These are phyloP conservation scores for Lyophyllum atratum DNA, from an alignment of 768 basidiomycete species.

Conservation along the genomic window DNA sequence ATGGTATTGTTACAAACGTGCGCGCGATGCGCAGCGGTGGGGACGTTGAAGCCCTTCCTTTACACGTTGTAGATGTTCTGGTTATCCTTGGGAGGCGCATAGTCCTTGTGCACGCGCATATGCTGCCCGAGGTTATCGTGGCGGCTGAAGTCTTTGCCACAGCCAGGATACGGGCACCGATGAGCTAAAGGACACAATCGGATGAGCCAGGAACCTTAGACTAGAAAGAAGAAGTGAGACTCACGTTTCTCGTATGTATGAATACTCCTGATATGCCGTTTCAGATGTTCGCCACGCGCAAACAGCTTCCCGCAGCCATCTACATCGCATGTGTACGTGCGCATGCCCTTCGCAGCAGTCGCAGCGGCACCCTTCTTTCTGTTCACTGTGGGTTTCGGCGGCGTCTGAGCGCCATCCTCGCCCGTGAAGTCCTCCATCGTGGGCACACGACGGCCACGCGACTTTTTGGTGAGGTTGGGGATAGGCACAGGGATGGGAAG, in stretches of 20 bases:
- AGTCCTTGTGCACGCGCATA: constrained; percentile 76
- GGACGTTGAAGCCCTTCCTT: neutral
- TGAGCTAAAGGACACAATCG: constrained; percentile 52
- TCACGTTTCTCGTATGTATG: constrained; percentile 85
- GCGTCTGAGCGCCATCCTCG: constrained; percentile 1
- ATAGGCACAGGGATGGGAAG: constrained; percentile 46
- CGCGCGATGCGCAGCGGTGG: neutral
- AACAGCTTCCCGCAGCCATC: constrained; percentile 80
- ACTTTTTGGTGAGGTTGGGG: constrained; percentile 52
- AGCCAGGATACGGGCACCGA: constrained; percentile 77
- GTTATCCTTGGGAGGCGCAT: constrained; percentile 29
- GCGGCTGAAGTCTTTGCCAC: constrained; percentile 82
- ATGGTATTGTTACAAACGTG: neutral
- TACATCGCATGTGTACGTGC: constrained; percentile 68
- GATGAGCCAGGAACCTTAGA: constrained; percentile 3
- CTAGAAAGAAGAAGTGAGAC: constrained; percentile 26
- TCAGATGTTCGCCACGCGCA: constrained; percentile 77
- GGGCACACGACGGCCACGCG: constrained; percentile 50
- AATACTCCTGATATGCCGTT: constrained; percentile 77
- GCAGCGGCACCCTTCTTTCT: constrained; percentile 12
- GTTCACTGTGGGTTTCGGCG: constrained; percentile 13
- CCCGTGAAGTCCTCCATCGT: constrained; percentile 28
- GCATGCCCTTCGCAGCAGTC: constrained; percentile 21
- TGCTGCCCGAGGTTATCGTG: constrained; percentile 91
- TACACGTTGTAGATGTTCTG: constrained; percentile 8